Base-by-base conservation (phyloP, 257 asterid genomes). In the Avicennia marina region DNA sequence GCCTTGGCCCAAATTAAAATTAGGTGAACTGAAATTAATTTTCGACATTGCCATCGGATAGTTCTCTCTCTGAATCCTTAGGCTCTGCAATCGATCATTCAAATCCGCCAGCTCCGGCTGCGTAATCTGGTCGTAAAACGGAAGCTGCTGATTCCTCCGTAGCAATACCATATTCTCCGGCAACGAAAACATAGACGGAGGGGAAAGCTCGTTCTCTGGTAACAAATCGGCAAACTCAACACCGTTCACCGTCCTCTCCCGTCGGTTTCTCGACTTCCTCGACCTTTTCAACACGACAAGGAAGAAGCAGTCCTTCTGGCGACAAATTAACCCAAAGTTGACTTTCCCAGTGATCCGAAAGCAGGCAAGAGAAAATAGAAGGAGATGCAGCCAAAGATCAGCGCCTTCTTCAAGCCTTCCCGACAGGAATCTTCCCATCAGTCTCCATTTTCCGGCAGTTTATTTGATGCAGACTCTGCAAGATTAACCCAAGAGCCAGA, bases 261-360 rank as follows among this genome's bases (percentile, higher is more conserved):
- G 78, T 11, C 88, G 86, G 18, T 43, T 72, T 40, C 84, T 77
- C 45, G 76, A 65, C 64, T 80, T 85, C 38, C 98, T 69, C 2
- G 96, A 85, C 63, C 96, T 52, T 60, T 91, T 91, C 72, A 88
- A 32, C 36, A 91, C 86, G 4, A 82, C 98, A 0, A 83, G 86
- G 46, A 91, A 81, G 61, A 60, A 68, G 62, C 89, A 74, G 36
- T 73, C 83, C 60, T 43, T 76, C 71, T 76, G 86, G 25, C 81
- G 76, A 46, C 83, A 73, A 56, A 91, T 69, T 7, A 64, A 12
- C 0, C 66, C 72, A 21, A 88, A 91, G 60, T 88, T 83, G 33
- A 81, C 90, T 54, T 88, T 91, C 0, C 85, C 88, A 22, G 95
- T 91, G 47, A 91, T 63, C 32, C 94, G 98, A 3, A 74, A n/a